Conservation (phyloP, 139 green algal species). For the Volvox africanus region DNA sequence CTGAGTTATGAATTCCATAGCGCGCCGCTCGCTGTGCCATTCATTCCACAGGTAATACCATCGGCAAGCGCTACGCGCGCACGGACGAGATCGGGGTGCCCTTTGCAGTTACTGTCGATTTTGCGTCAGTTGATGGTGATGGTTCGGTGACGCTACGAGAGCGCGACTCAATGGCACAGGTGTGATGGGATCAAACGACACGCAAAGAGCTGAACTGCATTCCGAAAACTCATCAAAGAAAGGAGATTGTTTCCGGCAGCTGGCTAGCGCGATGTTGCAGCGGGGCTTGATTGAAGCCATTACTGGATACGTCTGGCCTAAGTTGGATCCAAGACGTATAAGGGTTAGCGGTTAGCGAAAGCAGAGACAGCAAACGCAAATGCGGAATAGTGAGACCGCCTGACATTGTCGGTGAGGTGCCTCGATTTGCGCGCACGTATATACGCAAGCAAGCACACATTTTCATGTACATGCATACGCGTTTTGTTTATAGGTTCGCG, state of each 20-base stretch:
- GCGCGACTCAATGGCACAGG: constrained; percentile 90
- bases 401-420: neutral
- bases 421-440: neutral
- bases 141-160: constrained; percentile 94
- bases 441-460: neutral
- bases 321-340: neutral
- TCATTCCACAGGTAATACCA: constrained; percentile 47
- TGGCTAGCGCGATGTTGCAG: neutral
- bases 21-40: too few species aligned
- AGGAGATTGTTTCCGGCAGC: neutral
- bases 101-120: constrained; percentile 97
- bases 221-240: neutral
- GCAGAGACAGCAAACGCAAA: neutral
- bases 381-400: neutral
- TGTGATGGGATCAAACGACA: constrained; percentile 34
- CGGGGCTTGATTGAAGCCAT: neutral
- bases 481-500: constrained; percentile 70
- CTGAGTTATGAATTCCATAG: too few species aligned
- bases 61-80: constrained; percentile 93
- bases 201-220: too few species aligned
- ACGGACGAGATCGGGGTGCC: constrained; percentile 96
- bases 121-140: constrained; percentile 79
- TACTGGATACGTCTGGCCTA: neutral
- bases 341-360: neutral
- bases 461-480: too few species aligned